A percentile compares a stretch with the other conserved stretches of the same genome.
Conservation (phyloP, 495 filamentous ascomycete genomes). For the Aspergillus cristatus region DNA sequence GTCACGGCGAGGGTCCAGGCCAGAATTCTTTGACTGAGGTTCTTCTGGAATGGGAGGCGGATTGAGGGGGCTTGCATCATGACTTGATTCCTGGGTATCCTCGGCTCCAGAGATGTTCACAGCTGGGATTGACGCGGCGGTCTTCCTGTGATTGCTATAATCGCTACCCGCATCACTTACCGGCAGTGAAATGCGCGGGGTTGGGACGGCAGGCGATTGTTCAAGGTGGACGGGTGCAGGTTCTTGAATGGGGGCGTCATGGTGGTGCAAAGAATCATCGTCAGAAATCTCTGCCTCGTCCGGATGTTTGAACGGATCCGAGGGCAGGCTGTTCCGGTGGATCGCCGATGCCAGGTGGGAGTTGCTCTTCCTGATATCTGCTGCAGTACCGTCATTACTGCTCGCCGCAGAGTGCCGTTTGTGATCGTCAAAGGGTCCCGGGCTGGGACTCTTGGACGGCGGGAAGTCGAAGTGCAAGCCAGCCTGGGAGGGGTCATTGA, state of each 20-base stretch:
- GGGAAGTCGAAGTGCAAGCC: conserved; percentile 17
- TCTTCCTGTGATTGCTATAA: conserved; percentile 54
- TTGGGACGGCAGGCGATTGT: conserved; percentile 16
- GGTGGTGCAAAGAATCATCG: too few species aligned
- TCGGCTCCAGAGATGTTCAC: conserved; percentile 24
- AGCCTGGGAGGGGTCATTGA: neutral
- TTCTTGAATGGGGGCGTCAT: conserved; percentile 20
- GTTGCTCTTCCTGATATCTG: conserved; percentile 30
- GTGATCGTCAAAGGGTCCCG: conserved; percentile 3
- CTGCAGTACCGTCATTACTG: conserved; percentile 9
- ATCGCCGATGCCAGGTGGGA: conserved; percentile 39
- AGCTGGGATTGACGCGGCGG: conserved; percentile 28
- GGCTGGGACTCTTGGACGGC: conserved; percentile 14
- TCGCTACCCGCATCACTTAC: conserved; percentile 46
- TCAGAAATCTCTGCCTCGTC: conserved; percentile 9
- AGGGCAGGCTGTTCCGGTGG: conserved; percentile 19
- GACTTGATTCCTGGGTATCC: conserved; percentile 5
- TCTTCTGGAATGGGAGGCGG: conserved; percentile 17
- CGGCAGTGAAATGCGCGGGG: conserved; percentile 35
- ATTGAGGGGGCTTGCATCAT: conserved; percentile 6
- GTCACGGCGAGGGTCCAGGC: conserved; percentile 42
- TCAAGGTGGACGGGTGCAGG: conserved; percentile 3
- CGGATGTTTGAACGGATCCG: conserved; percentile 6
- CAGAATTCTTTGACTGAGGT: conserved; percentile 11
- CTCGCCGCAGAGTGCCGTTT: conserved; percentile 5